Percentiles rank a stretch among this genome's conserved stretches.
These are phyloP conservation scores for Pseudocohnilembus persalinus DNA, from an alignment of 169 alveolate species.

Conservation along the genomic window DNA sequence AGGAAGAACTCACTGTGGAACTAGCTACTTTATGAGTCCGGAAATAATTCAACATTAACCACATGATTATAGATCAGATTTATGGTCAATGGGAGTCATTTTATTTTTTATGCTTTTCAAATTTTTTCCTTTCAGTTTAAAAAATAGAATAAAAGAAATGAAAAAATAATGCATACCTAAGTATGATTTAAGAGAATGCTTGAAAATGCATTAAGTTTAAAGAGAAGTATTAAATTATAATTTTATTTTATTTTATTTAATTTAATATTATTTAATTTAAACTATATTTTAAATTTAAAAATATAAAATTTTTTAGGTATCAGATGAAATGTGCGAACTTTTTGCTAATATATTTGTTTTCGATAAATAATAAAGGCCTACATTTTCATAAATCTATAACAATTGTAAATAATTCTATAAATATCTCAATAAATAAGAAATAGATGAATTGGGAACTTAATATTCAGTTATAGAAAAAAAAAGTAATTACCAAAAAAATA, in stretches of 20 bases:
- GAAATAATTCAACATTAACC: slow-evolving; percentile 31
- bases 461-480: background rate
- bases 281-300: too few species aligned
- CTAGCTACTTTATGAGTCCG: slow-evolving; percentile 49
- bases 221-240: background rate
- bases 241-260: too few species aligned
- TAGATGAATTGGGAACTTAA: background rate
- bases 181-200: background rate
- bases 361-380: background rate
- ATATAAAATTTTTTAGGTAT: background rate
- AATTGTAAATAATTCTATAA: background rate
- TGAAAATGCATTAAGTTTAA: background rate
- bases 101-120: slow-evolving; percentile 39
- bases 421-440: background rate
- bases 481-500: background rate
- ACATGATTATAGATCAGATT: slow-evolving; percentile 39
- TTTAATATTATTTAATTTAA: too few species aligned
- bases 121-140: slow-evolving; percentile 27
- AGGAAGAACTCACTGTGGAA: slow-evolving; percentile 35
- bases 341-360: background rate
- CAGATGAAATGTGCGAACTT: background rate
- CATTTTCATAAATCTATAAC: background rate
- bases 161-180: background rate
- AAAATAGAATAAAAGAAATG: background rate
- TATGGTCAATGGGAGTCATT: slow-evolving; percentile 50